phyloP scores from a whole-genome alignment of 139 green algal genomes.

The Zygnema cylindricum region DNA sequence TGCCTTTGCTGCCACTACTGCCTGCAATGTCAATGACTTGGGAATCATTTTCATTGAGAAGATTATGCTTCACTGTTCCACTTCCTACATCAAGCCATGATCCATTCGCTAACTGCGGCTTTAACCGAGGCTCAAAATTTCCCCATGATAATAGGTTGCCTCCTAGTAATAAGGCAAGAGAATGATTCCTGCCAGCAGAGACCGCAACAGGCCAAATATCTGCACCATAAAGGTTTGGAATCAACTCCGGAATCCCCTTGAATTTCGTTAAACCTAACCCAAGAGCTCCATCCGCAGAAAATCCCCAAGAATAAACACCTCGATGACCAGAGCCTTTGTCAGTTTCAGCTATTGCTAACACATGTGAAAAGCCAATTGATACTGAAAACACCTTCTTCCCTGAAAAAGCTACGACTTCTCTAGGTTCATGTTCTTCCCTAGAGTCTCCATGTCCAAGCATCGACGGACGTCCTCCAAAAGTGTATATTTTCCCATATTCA shows the following conservation, averaged over 20 bases:
- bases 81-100: not conserved
- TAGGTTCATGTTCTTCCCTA: not conserved
- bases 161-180: not conserved
- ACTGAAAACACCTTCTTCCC: not conserved
- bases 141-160: not conserved
- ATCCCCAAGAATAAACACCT: not conserved
- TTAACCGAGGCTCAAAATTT: not conserved
- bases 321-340: not conserved
- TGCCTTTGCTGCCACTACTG: not conserved
- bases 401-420: not conserved
- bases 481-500: not conserved
- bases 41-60: not conserved
- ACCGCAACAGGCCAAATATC: not conserved
- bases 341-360: not conserved
- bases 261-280: not conserved
- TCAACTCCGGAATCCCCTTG: not conserved
- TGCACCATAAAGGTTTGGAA: not conserved
- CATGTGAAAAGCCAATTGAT: not conserved
- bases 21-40: not conserved
- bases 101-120: not conserved
- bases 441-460: not conserved
- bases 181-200: not conserved
- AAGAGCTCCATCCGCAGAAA: not conserved
- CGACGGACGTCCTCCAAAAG: not conserved
- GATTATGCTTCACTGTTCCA: too few relatives aligned